Evolutionary conservation across 2,329 filamentous ascomycete genomes (phyloP), one percentile per base, ranked within the genome.

Genomic region (Sordariomycetes sp.): DNA sequence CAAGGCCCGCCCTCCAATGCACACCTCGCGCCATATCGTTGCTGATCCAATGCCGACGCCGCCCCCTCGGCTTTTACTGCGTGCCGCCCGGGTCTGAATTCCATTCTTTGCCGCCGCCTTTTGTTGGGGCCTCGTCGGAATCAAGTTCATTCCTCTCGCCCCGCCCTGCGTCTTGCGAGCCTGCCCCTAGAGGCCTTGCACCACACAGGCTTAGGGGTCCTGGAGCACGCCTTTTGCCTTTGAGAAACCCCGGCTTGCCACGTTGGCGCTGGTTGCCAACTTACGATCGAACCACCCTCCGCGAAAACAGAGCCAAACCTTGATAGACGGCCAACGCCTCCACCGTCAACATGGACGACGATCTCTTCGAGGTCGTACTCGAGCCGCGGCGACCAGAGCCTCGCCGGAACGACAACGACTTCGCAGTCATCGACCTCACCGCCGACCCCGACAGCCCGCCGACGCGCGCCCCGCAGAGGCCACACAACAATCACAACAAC

Each of bases 401-500:
- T 54, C 55, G n/a, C 52, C 58, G 8, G 28, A 8, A 34, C 59
- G 35, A 52, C 53, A 54, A 25, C 18, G 24, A 56, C 20, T 67
- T 80, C n/a, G n/a, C n/a, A n/a, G n/a, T n/a, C 16, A 80, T 81
- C 51, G 78, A 81, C 59, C 66, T 81, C 54, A 80, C 78, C 0
- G 71, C 70, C 11, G 78, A 79, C 61, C 76, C 77, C 0, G 77
- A 80, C 64, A 79, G 76, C 20, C 75, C 76, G 6, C 58, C 54
- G 10, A 11, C 37, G 1, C 35, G 32, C 32, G 16, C 51, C 28
- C 43, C 55, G 28, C 55, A 25, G 18, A 22, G 46, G 32, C 18
- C 46, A 20, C 22, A 18, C 48, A 18, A n/a, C 10, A 50, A 20
- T 12, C 20, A 51, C 18, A 51, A 14, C 48, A 51, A 20, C 20